Evolutionary conservation across 768 basidiomycete species (phyloP).

Genomic region (Crucibulum laeve): DNA sequence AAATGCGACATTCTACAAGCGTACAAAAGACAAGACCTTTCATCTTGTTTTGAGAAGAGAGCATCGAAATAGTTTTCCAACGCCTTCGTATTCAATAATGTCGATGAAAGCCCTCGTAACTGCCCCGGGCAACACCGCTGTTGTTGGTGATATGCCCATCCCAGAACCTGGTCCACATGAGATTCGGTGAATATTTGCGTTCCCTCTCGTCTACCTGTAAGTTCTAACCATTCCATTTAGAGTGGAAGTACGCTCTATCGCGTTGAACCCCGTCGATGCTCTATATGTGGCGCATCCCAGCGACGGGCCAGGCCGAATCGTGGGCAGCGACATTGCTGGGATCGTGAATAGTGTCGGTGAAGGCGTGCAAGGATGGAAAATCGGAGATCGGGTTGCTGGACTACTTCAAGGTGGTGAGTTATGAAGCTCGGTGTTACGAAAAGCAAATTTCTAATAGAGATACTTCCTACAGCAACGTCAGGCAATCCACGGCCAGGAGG

Average conservation of each 20-base stretch:
- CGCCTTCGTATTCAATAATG: too few relatives aligned
- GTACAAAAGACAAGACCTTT: too few relatives aligned
- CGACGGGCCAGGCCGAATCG: constrained; percentile 22
- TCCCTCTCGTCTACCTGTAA: background rate
- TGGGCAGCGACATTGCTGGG: constrained; percentile 32
- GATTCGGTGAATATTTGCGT: constrained; percentile 17
- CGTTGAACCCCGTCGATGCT: constrained; percentile 29
- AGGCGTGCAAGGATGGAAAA: constrained; percentile 19
- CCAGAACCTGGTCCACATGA: constrained; percentile 22
- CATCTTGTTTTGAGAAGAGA: too few relatives aligned
- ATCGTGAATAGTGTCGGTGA: constrained; percentile 24
- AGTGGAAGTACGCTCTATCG: constrained; percentile 24
- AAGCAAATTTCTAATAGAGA: background rate
- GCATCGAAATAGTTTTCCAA: too few relatives aligned
- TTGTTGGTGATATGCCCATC: constrained; percentile 18
- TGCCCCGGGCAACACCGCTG: constrained; percentile 19
- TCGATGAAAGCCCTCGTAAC: constrained; percentile 28
- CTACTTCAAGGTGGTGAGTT: constrained; percentile 26
- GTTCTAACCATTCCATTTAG: constrained; percentile 7
- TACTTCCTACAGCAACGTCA: constrained; percentile 21
- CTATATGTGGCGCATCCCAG: constrained; percentile 20
- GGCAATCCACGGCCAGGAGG: constrained; percentile 25
- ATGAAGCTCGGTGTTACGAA: too few relatives aligned
- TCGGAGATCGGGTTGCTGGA: constrained; percentile 28
- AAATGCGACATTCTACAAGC: too few relatives aligned